Conservation (phyloP, 768 basidiomycete species). For the Fomitopsis serialis region DNA sequence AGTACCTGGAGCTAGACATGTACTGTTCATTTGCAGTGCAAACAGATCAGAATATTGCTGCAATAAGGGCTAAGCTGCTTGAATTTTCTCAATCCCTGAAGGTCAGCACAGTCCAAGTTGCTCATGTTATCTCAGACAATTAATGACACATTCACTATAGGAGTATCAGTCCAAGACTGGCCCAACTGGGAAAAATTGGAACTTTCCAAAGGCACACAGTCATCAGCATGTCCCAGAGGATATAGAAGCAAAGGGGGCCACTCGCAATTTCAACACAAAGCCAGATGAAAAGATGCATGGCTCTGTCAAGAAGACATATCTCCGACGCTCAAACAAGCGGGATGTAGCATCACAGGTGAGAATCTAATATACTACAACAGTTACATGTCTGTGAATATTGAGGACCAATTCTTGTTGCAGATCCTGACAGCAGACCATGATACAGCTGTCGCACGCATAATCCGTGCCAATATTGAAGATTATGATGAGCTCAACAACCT, state of each 20-base stretch:
- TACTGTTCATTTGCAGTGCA: neutral
- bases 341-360: constrained; percentile 1
- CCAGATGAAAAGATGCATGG: constrained; percentile 9
- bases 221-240: constrained; percentile 4
- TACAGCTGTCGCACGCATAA: neutral
- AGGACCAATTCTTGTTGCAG: too few relatives aligned
- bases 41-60: neutral
- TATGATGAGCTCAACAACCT: neutral
- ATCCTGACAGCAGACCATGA: neutral
- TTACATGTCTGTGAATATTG: neutral
- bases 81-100: neutral
- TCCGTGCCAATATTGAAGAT: neutral
- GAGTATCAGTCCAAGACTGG: neutral
- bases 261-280: constrained; percentile 10
- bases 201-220: constrained; percentile 8
- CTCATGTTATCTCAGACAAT: neutral
- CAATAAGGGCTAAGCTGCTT: neutral
- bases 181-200: constrained; percentile 6
- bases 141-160: neutral
- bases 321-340: neutral
- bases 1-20: neutral
- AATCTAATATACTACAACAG: neutral
- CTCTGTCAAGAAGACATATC: constrained; percentile 4
- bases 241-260: constrained; percentile 9
- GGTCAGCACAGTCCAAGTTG: neutral